Percentiles rank a stretch among this genome's conserved stretches.
Conservation (phyloP, 78 protist genomes). For the Protostelium mycophagum region DNA sequence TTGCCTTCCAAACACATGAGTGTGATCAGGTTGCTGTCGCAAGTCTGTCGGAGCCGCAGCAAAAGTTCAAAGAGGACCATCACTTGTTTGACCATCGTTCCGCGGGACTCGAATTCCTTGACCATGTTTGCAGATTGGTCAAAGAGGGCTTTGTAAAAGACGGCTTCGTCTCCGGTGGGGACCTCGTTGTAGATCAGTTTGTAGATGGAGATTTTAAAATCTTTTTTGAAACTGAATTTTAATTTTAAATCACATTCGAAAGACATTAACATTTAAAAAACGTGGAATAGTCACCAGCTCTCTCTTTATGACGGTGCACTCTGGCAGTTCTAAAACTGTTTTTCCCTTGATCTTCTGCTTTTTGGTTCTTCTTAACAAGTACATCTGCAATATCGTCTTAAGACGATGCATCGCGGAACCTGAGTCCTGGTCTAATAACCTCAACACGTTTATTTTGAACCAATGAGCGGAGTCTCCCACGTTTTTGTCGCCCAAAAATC, state of each 20-base stretch:
- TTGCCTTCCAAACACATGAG: background rate
- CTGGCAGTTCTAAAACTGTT: conserved; percentile 53
- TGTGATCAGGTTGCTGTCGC: conserved; percentile 59
- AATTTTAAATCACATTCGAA: too few relatives aligned
- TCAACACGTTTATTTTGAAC: background rate
- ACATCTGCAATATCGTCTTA: background rate
- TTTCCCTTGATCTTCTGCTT: conserved; percentile 9
- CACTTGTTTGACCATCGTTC: conserved; percentile 47
- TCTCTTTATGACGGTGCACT: background rate
- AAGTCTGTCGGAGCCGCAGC: conserved; percentile 68
- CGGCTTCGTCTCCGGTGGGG: background rate
- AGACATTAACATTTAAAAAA: too few relatives aligned
- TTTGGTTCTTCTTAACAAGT: background rate
- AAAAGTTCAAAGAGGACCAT: conserved; percentile 76
- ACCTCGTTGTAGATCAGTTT: background rate
- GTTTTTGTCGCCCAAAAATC: background rate
- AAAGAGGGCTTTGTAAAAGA: background rate
- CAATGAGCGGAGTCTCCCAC: background rate
- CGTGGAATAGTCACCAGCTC: background rate
- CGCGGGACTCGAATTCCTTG: conserved; percentile 14
- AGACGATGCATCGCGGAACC: background rate
- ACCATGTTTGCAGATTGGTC: background rate
- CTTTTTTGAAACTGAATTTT: too few relatives aligned
- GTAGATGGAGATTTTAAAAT: too few relatives aligned
- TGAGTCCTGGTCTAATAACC: background rate